These are phyloP conservation scores for Leccinum subtestaceum DNA, from an alignment of 768 basidiomycete genomes.

Conservation along the genomic window DNA sequence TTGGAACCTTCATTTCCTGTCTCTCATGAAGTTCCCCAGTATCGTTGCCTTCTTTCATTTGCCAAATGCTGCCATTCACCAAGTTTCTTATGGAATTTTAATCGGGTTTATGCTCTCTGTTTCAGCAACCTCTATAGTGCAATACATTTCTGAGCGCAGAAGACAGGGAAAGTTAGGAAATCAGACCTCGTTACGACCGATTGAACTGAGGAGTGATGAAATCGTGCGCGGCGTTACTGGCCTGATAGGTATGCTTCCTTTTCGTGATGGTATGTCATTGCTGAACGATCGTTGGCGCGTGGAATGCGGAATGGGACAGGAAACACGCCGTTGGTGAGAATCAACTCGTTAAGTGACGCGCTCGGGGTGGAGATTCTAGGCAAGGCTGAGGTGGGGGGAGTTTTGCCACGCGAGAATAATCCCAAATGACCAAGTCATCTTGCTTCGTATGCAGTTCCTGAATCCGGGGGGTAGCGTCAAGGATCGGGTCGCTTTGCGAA, in stretches of 20 bases:
- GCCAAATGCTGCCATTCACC: constrained; percentile 27
- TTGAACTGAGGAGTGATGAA: constrained; percentile 74
- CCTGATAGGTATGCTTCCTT: constrained; percentile 64
- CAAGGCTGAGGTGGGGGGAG: constrained; percentile 76
- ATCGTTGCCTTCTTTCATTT: constrained; percentile 22
- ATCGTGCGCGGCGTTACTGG: constrained; percentile 78
- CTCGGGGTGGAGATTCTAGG: constrained; percentile 93
- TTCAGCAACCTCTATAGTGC: constrained; percentile 62
- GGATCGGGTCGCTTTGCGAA: constrained; percentile 91
- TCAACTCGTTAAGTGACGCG: constrained; percentile 87
- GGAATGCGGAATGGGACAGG: constrained; percentile 43
- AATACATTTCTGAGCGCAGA: constrained; percentile 51
- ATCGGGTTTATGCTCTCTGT: constrained; percentile 76
- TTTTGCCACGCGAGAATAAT: background rate
- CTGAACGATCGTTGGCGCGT: background rate
- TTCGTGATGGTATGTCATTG: background rate
- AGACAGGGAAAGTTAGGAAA: constrained; percentile 34
- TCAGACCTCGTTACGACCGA: constrained; percentile 48
- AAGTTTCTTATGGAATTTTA: constrained; percentile 52
- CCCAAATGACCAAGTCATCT: background rate
- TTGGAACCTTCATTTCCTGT: constrained; percentile 34
- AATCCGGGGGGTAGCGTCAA: constrained; percentile 99
- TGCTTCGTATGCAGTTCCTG: constrained; percentile 74
- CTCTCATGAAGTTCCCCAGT: constrained; percentile 12
- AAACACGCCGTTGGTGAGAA: constrained; percentile 90